Conservation (phyloP, 2,329 filamentous ascomycete species). For the Tolypocladium nubicola region DNA sequence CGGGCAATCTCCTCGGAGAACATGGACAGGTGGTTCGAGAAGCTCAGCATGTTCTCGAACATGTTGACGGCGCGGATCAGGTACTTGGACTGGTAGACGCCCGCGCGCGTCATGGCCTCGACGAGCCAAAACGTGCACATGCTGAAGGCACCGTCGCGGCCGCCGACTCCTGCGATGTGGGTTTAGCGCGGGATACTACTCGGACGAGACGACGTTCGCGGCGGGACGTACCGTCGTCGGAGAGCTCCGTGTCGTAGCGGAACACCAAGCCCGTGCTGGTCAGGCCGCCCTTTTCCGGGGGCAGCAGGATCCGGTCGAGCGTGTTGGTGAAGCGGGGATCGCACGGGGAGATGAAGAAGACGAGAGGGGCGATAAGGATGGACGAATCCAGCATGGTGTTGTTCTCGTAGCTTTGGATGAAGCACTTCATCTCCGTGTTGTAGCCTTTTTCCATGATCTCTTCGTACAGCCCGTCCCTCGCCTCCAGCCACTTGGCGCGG, state of each 20-base stretch:
- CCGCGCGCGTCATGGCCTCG: slow-evolving; percentile 62
- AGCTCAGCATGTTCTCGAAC: slow-evolving; percentile 69
- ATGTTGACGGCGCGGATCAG: slow-evolving; percentile 51
- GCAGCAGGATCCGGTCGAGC: slow-evolving; percentile 58
- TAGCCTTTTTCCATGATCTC: slow-evolving; percentile 69
- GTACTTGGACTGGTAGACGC: slow-evolving; percentile 55
- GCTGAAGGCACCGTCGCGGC: slow-evolving; percentile 64
- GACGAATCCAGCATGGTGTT: slow-evolving; percentile 61
- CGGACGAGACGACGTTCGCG: background rate
- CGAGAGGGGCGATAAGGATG: slow-evolving; percentile 64
- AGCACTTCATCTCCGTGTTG: slow-evolving; percentile 57
- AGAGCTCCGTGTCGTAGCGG: slow-evolving; percentile 58
- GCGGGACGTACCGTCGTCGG: slow-evolving; percentile 49
- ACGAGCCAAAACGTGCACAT: slow-evolving; percentile 83
- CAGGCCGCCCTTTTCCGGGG: slow-evolving; percentile 64
- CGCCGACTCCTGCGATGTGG: slow-evolving; percentile 49
- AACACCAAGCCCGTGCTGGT: slow-evolving; percentile 68
- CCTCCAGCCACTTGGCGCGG: slow-evolving; percentile 52
- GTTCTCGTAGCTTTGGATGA: slow-evolving; percentile 68
- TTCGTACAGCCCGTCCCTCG: slow-evolving; percentile 60
- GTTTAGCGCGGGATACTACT: slow-evolving; percentile 7
- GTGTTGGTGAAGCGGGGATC: slow-evolving; percentile 66
- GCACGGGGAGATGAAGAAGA: slow-evolving; percentile 71
- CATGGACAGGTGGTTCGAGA: slow-evolving; percentile 68
- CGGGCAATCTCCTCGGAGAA: slow-evolving; percentile 71